These are phyloP conservation scores for Flaveria linearis DNA, from an alignment of 129 eudicot genomes.

Conservation along the genomic window DNA sequence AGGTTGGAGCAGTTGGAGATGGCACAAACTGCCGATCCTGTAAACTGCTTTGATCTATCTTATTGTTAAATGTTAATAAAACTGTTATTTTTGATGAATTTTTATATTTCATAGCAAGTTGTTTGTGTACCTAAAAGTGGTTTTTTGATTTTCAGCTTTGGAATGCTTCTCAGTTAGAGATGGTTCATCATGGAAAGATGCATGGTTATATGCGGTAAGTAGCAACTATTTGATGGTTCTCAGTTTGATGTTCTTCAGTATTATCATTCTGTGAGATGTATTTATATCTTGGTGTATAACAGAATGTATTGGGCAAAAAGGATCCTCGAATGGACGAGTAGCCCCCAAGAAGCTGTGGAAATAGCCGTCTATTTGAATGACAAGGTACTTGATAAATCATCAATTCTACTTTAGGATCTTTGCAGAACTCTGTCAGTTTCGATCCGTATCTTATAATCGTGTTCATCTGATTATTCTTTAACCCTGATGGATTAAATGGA, in stretches of 20 bases:
- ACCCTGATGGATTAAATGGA: background rate
- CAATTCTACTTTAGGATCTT: background rate
- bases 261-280: background rate
- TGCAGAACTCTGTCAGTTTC: slow-evolving; percentile 13
- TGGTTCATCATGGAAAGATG: slow-evolving; percentile 97
- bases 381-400: slow-evolving; percentile 51
- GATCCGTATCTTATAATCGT: background rate
- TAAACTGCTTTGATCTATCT: slow-evolving; percentile 37
- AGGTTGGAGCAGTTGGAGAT: slow-evolving; percentile 88
- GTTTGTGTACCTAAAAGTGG: background rate
- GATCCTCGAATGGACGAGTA: slow-evolving; percentile 95
- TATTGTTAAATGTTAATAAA: slow-evolving; percentile 8
- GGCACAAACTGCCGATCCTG: slow-evolving; percentile 96
- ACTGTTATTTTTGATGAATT: background rate
- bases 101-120: background rate
- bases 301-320: slow-evolving; percentile 99
- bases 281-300: slow-evolving; percentile 6
- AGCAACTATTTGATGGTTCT: background rate
- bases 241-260: background rate
- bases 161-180: slow-evolving; percentile 98
- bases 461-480: background rate
- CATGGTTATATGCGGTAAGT: slow-evolving; percentile 98
- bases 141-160: slow-evolving; percentile 66
- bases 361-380: slow-evolving; percentile 78
- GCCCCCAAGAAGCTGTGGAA: slow-evolving; percentile 91